phyloP scores from a whole-genome alignment of 2,329 filamentous ascomycete genomes.

The Nemania abortiva region DNA sequence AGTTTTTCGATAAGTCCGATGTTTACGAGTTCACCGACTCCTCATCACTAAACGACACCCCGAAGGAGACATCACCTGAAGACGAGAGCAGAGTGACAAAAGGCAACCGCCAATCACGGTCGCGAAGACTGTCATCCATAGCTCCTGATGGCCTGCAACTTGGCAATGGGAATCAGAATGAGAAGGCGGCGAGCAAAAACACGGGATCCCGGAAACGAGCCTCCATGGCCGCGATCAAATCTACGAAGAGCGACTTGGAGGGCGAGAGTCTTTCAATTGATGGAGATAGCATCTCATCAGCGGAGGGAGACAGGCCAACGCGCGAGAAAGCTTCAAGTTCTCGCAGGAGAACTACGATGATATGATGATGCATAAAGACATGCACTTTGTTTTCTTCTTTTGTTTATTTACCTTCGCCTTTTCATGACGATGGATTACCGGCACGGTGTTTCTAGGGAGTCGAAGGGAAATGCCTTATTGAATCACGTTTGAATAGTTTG shows the following conservation, averaged over 20 bases:
- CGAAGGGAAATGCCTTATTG: constrained; percentile 23
- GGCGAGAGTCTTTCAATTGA: constrained; percentile 39
- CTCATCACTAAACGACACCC: constrained; percentile 56
- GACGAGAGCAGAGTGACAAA: constrained; percentile 47
- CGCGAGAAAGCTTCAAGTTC: constrained; percentile 53
- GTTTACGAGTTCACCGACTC: constrained; percentile 68
- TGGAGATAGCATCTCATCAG: constrained; percentile 52
- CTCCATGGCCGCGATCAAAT: constrained; percentile 57
- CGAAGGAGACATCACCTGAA: constrained; percentile 38
- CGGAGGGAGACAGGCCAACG: constrained; percentile 45
- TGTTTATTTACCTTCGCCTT: constrained; percentile 17
- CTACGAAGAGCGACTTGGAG: constrained; percentile 48
- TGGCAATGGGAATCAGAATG: constrained; percentile 45
- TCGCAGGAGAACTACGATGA: constrained; percentile 70
- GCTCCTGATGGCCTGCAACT: constrained; percentile 52
- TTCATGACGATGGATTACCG: constrained; percentile 31
- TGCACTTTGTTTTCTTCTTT: constrained; percentile 1
- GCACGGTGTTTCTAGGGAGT: constrained; percentile 33
- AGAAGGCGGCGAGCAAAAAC: constrained; percentile 38
- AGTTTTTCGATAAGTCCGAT: constrained; percentile 54
- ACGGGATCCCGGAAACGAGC: constrained; percentile 55
- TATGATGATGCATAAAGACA: constrained; percentile 54
- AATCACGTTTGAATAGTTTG: constrained; percentile 23
- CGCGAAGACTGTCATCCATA: constrained; percentile 57
- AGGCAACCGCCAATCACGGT: constrained; percentile 52